Evolutionary conservation across 352 stramenopile species (phyloP).

Genomic region (Aphanomyces invadans): DNA sequence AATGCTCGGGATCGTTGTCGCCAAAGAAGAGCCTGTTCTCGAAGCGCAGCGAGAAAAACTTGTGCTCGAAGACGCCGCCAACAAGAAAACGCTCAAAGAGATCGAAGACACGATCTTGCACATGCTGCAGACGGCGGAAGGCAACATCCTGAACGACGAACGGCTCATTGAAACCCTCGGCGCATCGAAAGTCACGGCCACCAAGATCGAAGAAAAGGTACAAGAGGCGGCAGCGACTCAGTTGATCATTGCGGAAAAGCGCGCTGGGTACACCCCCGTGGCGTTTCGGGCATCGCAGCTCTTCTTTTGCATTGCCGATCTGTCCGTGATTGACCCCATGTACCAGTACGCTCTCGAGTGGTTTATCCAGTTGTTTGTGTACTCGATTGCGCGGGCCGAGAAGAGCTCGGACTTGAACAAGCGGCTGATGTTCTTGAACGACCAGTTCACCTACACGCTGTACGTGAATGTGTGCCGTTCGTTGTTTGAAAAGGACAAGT

Average conservation of each 20-base stretch:
- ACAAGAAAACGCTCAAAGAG: constrained; percentile 93
- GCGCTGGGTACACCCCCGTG: constrained; percentile 87
- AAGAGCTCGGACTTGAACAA: constrained; percentile 66
- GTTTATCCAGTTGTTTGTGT: constrained; percentile 94
- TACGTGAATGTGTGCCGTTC: constrained; percentile 95
- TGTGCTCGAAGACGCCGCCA: constrained; percentile 91
- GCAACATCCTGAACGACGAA: constrained; percentile 95
- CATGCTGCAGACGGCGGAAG: constrained; percentile 86
- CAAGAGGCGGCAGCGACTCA: constrained; percentile 88
- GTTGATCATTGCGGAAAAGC: constrained; percentile 88
- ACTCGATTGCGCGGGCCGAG: constrained; percentile 82
- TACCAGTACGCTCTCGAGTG: constrained; percentile 95
- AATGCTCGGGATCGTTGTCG: constrained; percentile 93
- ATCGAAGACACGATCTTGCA: constrained; percentile 96
- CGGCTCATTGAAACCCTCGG: constrained; percentile 90
- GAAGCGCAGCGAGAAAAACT: constrained; percentile 89
- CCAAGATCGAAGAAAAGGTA: constrained; percentile 93
- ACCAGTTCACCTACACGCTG: constrained; percentile 91
- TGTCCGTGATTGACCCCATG: constrained; percentile 92
- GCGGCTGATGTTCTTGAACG: constrained; percentile 85
- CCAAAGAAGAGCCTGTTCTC: constrained; percentile 88
- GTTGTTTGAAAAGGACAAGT: constrained; percentile 95
- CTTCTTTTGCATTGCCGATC: constrained; percentile 93
- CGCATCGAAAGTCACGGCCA: constrained; percentile 89
- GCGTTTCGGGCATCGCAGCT: constrained; percentile 86